phyloP scores from a whole-genome alignment of 805 yeast genomes.

The Myxozyma kluyveri region DNA sequence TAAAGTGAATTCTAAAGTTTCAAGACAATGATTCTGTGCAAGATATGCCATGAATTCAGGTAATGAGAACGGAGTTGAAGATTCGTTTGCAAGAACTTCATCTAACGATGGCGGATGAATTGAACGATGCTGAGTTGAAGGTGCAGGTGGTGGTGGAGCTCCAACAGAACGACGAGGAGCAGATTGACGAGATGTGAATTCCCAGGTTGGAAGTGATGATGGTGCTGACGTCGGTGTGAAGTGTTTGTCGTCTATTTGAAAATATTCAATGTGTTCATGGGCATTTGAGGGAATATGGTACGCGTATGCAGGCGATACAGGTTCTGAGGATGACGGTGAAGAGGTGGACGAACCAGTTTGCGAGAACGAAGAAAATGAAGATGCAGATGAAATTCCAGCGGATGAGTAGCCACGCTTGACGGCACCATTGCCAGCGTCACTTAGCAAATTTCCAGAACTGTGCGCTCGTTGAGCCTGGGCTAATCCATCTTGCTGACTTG shows the following conservation, averaged over 20 bases:
- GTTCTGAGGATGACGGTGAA: slow-evolving; percentile 11
- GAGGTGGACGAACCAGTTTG: too few relatives aligned
- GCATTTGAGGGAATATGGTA: neutral
- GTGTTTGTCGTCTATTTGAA: neutral
- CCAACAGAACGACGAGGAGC: neutral
- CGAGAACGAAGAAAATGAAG: slow-evolving; percentile 6
- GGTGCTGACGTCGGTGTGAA: neutral
- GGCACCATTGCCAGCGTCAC: too few relatives aligned
- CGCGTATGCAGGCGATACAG: slow-evolving; percentile 10
- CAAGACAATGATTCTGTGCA: slow-evolving; percentile 37
- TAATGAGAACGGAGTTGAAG: slow-evolving; percentile 35
- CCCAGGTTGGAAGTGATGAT: neutral
- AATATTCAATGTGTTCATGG: neutral
- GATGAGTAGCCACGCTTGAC: slow-evolving; percentile 5
- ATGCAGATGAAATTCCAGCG: slow-evolving; percentile 13
- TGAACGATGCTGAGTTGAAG: too few relatives aligned
- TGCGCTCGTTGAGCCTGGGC: too few relatives aligned
- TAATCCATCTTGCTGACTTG: too few relatives aligned
- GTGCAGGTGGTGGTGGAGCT: neutral
- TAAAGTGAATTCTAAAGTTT: slow-evolving; percentile 36
- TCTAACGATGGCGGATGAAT: slow-evolving; percentile 33
- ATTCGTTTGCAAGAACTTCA: slow-evolving; percentile 32
- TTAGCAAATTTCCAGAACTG: too few relatives aligned
- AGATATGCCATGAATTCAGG: slow-evolving; percentile 34
- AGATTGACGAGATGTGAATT: neutral